phyloP scores from a whole-genome alignment of 1,139 yeast species.

The Candida labiduridarum region DNA sequence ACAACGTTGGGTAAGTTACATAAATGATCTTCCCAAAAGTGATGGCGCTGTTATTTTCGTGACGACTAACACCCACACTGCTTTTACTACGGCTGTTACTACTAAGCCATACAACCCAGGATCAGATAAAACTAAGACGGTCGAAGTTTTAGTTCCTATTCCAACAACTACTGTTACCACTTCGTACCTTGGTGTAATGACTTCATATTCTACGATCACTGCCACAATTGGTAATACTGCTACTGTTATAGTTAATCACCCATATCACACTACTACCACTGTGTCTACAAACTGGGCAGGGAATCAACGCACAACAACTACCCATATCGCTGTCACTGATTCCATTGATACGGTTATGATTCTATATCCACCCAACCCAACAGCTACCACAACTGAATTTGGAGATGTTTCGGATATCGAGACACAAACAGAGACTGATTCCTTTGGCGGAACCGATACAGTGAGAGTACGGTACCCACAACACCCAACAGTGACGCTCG shows the following conservation, averaged over 20 bases:
- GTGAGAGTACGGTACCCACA: constrained; percentile 23
- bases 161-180: constrained; percentile 19
- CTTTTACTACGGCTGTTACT: constrained; percentile 18
- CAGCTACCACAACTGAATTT: constrained; percentile 13
- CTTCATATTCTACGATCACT: constrained; percentile 15
- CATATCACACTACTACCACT: constrained; percentile 16
- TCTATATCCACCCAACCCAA: constrained; percentile 14
- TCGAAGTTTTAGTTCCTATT: constrained; percentile 20
- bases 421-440: neutral
- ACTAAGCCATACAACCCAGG: constrained; percentile 19
- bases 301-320: constrained; percentile 11
- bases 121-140: constrained; percentile 21
- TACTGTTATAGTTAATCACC: constrained; percentile 20
- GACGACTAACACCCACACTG: neutral
- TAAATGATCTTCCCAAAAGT: constrained; percentile 16
- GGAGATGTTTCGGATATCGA: neutral
- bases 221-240: constrained; percentile 19
- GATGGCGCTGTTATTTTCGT: constrained; percentile 18
- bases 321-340: constrained; percentile 4
- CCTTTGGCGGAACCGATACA: constrained; percentile 18
- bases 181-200: constrained; percentile 14
- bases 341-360: constrained; percentile 5
- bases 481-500: constrained; percentile 14
- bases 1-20: constrained; percentile 13
- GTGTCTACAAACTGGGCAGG: constrained; percentile 17